These are phyloP conservation scores for Immersiella caudata DNA, from an alignment of 495 filamentous ascomycete species.

Conservation along the genomic window DNA sequence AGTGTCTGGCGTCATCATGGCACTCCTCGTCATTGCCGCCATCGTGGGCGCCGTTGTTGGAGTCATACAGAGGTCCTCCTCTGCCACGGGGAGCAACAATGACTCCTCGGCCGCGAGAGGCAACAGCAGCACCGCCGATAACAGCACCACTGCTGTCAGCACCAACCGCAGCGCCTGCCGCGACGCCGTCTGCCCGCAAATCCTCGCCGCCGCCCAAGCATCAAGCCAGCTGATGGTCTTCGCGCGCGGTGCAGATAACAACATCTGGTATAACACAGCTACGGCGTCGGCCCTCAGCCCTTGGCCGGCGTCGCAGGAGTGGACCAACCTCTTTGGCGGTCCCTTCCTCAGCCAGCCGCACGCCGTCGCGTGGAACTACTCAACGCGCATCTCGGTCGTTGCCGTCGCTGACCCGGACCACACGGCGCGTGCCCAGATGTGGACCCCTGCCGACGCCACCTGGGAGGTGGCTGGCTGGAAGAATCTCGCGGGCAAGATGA, in stretches of 20 bases:
- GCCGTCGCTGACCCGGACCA: slow-evolving; percentile 10
- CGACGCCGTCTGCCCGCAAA: slow-evolving; percentile 17
- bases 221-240: slow-evolving; percentile 7
- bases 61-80: background rate
- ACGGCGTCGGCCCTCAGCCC: slow-evolving; percentile 7
- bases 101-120: background rate
- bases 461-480: slow-evolving; percentile 9
- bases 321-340: slow-evolving; percentile 13
- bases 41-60: slow-evolving; percentile 6
- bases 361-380: slow-evolving; percentile 8
- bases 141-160: background rate
- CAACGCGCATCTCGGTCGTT: slow-evolving; percentile 8
- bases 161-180: slow-evolving; percentile 6
- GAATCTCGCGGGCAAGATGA: slow-evolving; percentile 1
- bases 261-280: slow-evolving; percentile 18
- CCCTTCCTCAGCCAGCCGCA: slow-evolving; percentile 20
- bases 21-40: slow-evolving; percentile 7
- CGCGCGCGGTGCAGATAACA: slow-evolving; percentile 14
- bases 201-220: slow-evolving; percentile 4
- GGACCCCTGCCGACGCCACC: background rate
- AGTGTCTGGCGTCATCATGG: background rate
- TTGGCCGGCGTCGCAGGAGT: background rate
- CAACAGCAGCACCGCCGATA: slow-evolving; percentile 1
- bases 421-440: slow-evolving; percentile 5
- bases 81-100: background rate